phyloP scores from a whole-genome alignment of 192 early-diverging fungal species.

The Coemansia sp. region DNA sequence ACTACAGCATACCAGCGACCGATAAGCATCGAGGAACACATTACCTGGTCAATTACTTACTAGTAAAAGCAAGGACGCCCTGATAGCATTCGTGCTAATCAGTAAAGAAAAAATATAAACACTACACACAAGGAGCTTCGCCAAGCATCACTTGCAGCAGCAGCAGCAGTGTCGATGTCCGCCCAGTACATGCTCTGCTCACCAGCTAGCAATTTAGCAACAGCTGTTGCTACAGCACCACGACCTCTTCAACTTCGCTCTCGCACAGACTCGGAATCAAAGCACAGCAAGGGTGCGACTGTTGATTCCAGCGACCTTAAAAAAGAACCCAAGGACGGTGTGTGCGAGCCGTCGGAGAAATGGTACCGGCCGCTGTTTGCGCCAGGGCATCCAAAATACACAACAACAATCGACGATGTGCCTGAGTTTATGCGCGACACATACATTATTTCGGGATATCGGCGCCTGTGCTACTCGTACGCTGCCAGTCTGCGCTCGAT shows the following conservation, averaged over 20 bases:
- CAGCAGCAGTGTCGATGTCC: conserved; percentile 11
- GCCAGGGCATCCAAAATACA: conserved; percentile 48
- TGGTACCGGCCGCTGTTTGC: conserved; percentile 41
- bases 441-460: conserved; percentile 77
- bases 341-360: conserved; percentile 13
- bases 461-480: conserved; percentile 76
- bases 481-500: conserved; percentile 69
- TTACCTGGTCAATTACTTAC: too few relatives aligned
- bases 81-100: not conserved
- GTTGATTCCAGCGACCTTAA: not conserved
- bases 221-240: conserved; percentile 7
- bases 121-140: not conserved
- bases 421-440: conserved; percentile 76
- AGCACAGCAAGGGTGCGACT: not conserved
- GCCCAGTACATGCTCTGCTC: conserved; percentile 2
- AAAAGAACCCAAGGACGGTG: not conserved
- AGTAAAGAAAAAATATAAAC: not conserved
- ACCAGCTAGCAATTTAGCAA: conserved; percentile 4
- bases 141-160: conserved; percentile 2
- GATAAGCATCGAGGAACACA: not conserved
- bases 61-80: not conserved
- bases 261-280: conserved; percentile 6
- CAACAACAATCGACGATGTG: conserved; percentile 56
- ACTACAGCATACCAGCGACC: not conserved
- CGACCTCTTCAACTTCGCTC: conserved; percentile 3